These are phyloP conservation scores for Monascus purpureus DNA, from an alignment of 495 filamentous ascomycete species.

Conservation along the genomic window DNA sequence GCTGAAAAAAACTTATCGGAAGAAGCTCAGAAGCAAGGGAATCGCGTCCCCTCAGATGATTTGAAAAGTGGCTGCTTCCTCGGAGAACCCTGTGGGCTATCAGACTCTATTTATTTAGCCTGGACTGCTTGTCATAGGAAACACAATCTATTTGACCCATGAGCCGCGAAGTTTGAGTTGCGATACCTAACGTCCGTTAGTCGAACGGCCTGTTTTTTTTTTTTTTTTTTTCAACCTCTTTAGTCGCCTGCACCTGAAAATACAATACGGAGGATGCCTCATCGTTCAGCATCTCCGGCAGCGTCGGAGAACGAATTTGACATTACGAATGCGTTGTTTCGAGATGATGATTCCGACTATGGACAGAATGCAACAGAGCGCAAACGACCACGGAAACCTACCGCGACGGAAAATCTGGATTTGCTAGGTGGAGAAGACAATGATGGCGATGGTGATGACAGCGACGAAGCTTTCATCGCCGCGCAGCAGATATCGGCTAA, in stretches of 20 bases:
- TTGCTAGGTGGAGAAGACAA: conserved; percentile 22
- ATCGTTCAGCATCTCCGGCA: conserved; percentile 62
- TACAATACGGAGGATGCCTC: conserved; percentile 43
- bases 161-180: too few species aligned
- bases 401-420: conserved; percentile 26
- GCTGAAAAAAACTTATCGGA: conserved; percentile 11
- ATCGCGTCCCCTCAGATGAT: conserved; percentile 3
- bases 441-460: conserved; percentile 45
- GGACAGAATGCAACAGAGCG: conserved; percentile 13
- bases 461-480: conserved; percentile 81
- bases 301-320: conserved; percentile 85
- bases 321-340: conserved; percentile 68
- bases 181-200: too few species aligned
- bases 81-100: too few species aligned
- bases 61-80: conserved; percentile 4
- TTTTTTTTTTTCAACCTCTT: too few species aligned
- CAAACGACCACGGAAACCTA: conserved; percentile 22
- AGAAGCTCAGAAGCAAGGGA: conserved; percentile 5
- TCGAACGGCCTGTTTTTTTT: too few species aligned
- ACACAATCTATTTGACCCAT: too few species aligned
- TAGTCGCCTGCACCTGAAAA: too few species aligned
- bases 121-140: too few species aligned
- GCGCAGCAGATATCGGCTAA: conserved; percentile 71
- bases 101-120: too few species aligned
- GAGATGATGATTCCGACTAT: conserved; percentile 35